These are phyloP conservation scores for Penicillium digitatum DNA, from an alignment of 2,329 filamentous ascomycete genomes.

Conservation along the genomic window DNA sequence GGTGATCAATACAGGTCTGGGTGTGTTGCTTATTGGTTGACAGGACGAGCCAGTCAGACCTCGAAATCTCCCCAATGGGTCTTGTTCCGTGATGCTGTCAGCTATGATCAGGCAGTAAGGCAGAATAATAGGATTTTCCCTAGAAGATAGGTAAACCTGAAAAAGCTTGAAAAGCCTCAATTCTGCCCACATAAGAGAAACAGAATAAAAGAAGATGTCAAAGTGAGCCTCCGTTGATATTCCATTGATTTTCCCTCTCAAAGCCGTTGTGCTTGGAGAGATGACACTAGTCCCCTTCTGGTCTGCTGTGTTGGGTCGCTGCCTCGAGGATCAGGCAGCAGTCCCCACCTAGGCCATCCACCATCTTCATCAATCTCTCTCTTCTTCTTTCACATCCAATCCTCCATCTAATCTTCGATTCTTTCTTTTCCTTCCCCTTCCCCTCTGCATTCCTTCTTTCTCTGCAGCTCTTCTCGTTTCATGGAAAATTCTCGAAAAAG, in stretches of 20 bases:
- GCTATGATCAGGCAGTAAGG: not conserved
- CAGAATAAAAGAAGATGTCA: not conserved
- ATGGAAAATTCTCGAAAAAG: conserved; percentile 24
- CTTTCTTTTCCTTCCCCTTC: conserved; percentile 24
- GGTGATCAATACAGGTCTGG: conserved; percentile 6
- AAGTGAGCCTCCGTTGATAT: not conserved
- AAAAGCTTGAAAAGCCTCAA: not conserved
- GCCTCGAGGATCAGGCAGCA: not conserved
- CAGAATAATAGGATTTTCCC: not conserved
- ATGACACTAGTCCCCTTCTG: not conserved
- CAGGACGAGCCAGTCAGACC: conserved; percentile 2
- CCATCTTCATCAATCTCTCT: conserved; percentile 15
- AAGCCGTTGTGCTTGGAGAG: conserved; percentile 1
- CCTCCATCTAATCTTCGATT: conserved; percentile 27
- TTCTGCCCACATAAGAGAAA: not conserved
- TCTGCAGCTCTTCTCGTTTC: conserved; percentile 24
- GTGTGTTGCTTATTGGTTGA: conserved; percentile 15
- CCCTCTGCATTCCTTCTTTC: conserved; percentile 31
- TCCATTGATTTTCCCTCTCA: not conserved
- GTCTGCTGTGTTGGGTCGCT: not conserved
- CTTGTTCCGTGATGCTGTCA: not conserved
- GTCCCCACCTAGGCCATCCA: conserved; percentile 20
- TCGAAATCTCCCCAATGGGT: not conserved
- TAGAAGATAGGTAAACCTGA: not conserved
- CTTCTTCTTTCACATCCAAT: conserved; percentile 16